Percentiles rank a stretch among this genome's conserved stretches.
Evolutionary conservation across 2,329 filamentous ascomycete genomes (phyloP).

Genomic region (Colletotrichum navitas): DNA sequence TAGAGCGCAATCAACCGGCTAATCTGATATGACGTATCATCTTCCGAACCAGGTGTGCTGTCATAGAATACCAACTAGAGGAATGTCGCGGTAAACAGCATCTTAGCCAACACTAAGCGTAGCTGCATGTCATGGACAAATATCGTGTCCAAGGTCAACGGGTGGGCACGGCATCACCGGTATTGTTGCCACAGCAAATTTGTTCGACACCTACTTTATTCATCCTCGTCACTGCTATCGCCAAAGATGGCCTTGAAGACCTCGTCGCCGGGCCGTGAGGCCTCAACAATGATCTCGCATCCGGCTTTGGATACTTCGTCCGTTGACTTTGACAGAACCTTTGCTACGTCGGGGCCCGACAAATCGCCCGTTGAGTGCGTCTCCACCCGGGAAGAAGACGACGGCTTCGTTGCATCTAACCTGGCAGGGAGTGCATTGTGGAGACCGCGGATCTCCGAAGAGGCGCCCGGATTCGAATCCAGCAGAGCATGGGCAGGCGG

Average conservation of each 20-base stretch:
- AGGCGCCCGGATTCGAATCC: conserved; percentile 54
- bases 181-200: not conserved
- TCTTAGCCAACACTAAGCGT: not conserved
- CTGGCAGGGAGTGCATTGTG: not conserved
- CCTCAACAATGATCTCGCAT: not conserved
- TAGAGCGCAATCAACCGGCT: not conserved
- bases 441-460: not conserved
- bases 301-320: conserved; percentile 37
- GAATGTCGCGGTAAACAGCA: not conserved
- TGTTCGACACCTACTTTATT: conserved; percentile 28
- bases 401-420: not conserved
- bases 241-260: conserved; percentile 96
- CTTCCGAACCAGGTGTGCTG: not conserved
- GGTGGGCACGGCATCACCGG: not conserved
- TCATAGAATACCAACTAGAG: not conserved
- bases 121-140: not conserved
- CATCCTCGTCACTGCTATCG: conserved; percentile 78
- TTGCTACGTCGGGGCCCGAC: not conserved
- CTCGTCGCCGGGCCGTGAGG: conserved; percentile 32
- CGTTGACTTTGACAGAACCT: not conserved
- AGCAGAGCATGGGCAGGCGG: conserved; percentile 77
- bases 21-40: not conserved
- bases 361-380: not conserved
- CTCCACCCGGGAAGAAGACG: no score
- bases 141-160: not conserved